phyloP scores from a whole-genome alignment of 805 yeast genomes.

The Pichia pseudocactophila region DNA sequence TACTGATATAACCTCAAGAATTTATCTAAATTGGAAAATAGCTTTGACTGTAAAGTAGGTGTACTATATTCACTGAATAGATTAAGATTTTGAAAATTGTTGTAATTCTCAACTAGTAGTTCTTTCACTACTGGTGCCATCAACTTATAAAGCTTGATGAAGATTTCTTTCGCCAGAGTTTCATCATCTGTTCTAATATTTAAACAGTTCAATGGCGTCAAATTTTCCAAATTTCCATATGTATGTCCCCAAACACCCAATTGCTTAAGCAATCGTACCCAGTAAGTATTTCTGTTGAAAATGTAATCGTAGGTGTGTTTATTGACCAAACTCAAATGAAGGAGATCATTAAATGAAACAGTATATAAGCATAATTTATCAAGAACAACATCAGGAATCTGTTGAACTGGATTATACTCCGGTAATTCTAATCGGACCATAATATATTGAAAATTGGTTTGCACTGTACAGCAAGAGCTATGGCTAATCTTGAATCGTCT shows the following conservation, averaged over 20 bases:
- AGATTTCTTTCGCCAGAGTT: constrained; percentile 18
- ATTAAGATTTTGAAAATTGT: constrained; percentile 25
- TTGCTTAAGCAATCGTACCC: constrained; percentile 20
- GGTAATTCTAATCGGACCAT: not conserved
- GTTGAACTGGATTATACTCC: not conserved
- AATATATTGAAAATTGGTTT: no score
- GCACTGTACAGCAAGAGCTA: no score
- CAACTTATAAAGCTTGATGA: constrained; percentile 21
- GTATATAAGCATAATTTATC: constrained; percentile 19
- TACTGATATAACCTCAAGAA: constrained; percentile 21
- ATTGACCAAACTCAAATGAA: constrained; percentile 22
- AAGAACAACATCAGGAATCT: constrained; percentile 4
- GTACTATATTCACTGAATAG: constrained; percentile 24
- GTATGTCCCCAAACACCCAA: constrained; percentile 20
- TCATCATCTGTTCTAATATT: constrained; percentile 17
- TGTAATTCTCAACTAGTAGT: constrained; percentile 25
- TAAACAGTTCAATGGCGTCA: constrained; percentile 23
- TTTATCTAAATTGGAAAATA: constrained; percentile 24
- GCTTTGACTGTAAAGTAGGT: constrained; percentile 25
- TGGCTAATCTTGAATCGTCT: no score
- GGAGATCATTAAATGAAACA: constrained; percentile 18
- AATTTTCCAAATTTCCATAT: constrained; percentile 1
- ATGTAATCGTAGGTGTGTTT: constrained; percentile 21
- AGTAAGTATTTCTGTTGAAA: constrained; percentile 15
- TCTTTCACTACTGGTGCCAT: constrained; percentile 25